Base-by-base conservation (phyloP, 306 rosid species). In the Ochetophila trinervis region DNA sequence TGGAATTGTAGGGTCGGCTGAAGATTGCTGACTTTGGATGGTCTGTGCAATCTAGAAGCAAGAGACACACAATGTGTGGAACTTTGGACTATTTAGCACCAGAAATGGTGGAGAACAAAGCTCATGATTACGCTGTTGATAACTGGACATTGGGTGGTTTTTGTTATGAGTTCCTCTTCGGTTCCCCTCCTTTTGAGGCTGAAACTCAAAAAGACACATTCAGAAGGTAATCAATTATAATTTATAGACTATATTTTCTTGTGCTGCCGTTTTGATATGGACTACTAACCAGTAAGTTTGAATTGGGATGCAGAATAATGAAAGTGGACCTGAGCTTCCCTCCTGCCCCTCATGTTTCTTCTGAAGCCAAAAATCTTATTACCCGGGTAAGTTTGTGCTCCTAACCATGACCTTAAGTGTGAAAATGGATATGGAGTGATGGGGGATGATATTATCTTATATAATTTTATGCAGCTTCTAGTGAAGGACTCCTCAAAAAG, bases 11-110 rank as follows among this genome's bases (percentile, higher is more conserved):
- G 95, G 96, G 97, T 70, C 88, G 88, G 55, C 79, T 91, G 79
- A 91, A 91, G 70, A 91, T 88, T 68, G 96, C 91, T 27, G 97
- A 91, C 65, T 91, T 91, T 78, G 96, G 97, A 68, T 91, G 97
- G 97, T 84, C 96, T 40, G 97, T 88, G 22, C 92, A 91, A 75
- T 87, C 96, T 10, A 82, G 64, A 67, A 84, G 74, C 76, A 92
- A 89, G 78, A 87, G 96, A 62, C 76, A 63, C 57, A 92, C 95
- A 47, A 85, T 92, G 96, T 92, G 98, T 79, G 98, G 98, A 71
- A 92, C 95, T 44, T 76, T 92, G 78, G 96, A 87, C 74, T 89
- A 92, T 66, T 78, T 89, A 73, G 98, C 98, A 58, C 96, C 96
- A 5, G 98, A 91, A 82, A 79, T 92, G 91, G 91, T 92, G 74